A percentile compares a stretch with the other conserved stretches of the same genome.
Conservation (phyloP, 176 grass and related monocot genomes). For the Cymbopogon citratus region DNA sequence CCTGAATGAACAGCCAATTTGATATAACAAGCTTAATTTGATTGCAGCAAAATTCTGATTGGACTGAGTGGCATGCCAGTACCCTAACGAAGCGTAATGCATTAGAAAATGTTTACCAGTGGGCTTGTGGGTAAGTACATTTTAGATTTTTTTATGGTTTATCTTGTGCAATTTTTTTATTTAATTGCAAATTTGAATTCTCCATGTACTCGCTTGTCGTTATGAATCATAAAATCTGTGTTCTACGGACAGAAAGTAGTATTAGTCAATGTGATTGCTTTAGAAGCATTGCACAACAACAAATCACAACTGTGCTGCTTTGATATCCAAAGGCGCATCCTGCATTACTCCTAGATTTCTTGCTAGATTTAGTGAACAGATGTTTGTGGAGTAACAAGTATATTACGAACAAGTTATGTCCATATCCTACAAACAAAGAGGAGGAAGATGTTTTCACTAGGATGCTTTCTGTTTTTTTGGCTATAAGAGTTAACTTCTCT, state of each 20-base stretch:
- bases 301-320: conserved; percentile 7
- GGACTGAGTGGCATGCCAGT: conserved; percentile 69
- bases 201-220: not conserved
- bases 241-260: not conserved
- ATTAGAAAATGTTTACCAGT: conserved; percentile 92
- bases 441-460: not conserved
- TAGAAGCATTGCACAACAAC: not conserved
- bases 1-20: not conserved
- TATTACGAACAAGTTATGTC: not conserved
- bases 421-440: not conserved
- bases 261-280: not conserved
- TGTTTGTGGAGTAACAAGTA: not conserved
- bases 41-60: conserved; percentile 75
- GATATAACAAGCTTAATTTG: conserved; percentile 1
- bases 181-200: conserved; percentile 3
- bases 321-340: not conserved
- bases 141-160: not conserved
- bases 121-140: conserved; percentile 86
- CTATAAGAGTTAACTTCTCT: not conserved
- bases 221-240: not conserved
- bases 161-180: not conserved
- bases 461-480: not conserved
- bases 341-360: not conserved
- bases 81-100: conserved; percentile 67
- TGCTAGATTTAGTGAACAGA: not conserved